Base-by-base conservation (phyloP, 768 basidiomycete species). In the Boletus huronensis region DNA sequence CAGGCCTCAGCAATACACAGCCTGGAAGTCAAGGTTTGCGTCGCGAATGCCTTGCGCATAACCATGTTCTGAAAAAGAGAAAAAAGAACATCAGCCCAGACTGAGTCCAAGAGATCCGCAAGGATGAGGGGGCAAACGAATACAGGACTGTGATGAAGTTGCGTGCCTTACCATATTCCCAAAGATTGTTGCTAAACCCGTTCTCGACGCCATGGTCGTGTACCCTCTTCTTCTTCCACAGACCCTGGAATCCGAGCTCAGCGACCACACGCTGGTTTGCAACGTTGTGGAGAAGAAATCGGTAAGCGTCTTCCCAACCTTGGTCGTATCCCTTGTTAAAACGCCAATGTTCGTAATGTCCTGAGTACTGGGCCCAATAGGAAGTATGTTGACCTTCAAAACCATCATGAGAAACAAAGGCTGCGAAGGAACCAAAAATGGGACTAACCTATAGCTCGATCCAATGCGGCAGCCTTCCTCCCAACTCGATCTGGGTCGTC, bases 291-390 rank as follows among this genome's bases (percentile, higher is more conserved):
- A 61, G 16, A 45, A 87, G 74, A 72, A 90, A 90, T 32, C 63
- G 49, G 62, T 82, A 81, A 0, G 81, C 81, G 54, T 86, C 88
- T 25, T 84, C 81, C 90, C 90, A 93, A 1, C 90, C 90, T 48
- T 75, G 71, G 2, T 74, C 34, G 60, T 84, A 91, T 2, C 88
- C 90, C 2, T 81, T 76, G 25, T 70, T 75, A 62, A 91, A 91
- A 5, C 86, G 77, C 70, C 79, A 79, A 55, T 89, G 86, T 52
- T 88, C 77, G 57, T 87, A 86, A 10, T 78, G 67, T 0, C 84
- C 83, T 1, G 77, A 75, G 54, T 80, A 74, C 48, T 77, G 72
- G 0, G 77, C 34, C 78, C 78, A 78, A 61, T 75, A 79, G 25
- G 69, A 59, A 32, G 56, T 66, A 53, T 79, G 77, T 48, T 64